Percentiles rank a stretch among this genome's conserved stretches.
Evolutionary conservation across 805 yeast species (phyloP).

Genomic region (Starmerella stigmatis): DNA sequence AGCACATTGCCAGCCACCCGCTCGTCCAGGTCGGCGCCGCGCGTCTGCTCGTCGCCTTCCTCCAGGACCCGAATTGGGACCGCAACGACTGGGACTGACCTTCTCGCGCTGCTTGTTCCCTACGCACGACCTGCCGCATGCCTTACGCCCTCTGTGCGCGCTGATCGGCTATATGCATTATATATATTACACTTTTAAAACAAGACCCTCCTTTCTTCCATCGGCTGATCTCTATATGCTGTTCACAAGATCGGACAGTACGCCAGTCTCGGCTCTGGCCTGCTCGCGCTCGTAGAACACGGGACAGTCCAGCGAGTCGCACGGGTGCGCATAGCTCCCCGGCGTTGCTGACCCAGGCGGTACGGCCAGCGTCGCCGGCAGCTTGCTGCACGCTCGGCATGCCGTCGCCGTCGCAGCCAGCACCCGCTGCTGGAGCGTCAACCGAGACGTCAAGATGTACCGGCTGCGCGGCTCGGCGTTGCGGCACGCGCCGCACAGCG

Average conservation of each 20-base stretch:
- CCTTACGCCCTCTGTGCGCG: no score
- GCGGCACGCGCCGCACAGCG: slow-evolving; percentile 14
- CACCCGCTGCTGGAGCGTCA: slow-evolving; percentile 7
- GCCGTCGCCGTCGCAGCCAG: slow-evolving; percentile 2
- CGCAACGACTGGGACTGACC: slow-evolving; percentile 24
- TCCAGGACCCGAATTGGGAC: slow-evolving; percentile 81
- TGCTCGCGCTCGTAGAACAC: slow-evolving; percentile 19
- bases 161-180: no score
- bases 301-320: slow-evolving; percentile 23
- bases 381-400: slow-evolving; percentile 20
- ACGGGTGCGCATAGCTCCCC: slow-evolving; percentile 6
- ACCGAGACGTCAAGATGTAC: slow-evolving; percentile 12
- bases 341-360: not conserved
- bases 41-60: slow-evolving; percentile 63
- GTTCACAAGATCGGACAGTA: not conserved
- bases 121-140: no score
- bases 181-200: no score
- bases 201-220: no score
- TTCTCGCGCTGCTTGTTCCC: no score
- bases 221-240: no score
- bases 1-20: slow-evolving; percentile 83
- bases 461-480: slow-evolving; percentile 11
- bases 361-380: not conserved
- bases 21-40: slow-evolving; percentile 72
- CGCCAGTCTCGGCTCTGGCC: slow-evolving; percentile 3